Conservation (phyloP, 768 basidiomycete genomes). For the Gyrodon lividus region DNA sequence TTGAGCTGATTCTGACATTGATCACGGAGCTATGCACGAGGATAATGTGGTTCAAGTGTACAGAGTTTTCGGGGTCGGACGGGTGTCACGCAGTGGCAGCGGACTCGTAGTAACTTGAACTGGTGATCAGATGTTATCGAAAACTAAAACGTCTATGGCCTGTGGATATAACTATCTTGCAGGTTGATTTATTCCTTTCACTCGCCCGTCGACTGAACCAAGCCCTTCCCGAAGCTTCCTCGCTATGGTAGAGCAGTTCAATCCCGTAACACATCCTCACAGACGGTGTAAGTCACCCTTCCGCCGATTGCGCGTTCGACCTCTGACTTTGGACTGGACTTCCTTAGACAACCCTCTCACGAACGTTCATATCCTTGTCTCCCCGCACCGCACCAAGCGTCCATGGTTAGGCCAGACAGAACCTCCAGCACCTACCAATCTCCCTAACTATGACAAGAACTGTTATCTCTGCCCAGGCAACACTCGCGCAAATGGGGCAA, state of each 20-base stretch:
- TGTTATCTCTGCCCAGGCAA: conserved; percentile 94
- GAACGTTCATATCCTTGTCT: conserved; percentile 75
- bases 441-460: conserved; percentile 64
- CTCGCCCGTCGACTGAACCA: background rate
- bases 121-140: too few relatives aligned
- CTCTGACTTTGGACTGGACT: background rate
- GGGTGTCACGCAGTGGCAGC: too few relatives aligned
- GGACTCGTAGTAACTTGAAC: too few relatives aligned
- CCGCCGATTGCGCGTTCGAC: background rate
- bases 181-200: background rate
- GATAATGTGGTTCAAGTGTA: background rate
- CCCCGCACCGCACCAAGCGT: conserved; percentile 85
- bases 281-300: conserved; percentile 54
- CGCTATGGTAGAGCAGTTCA: conserved; percentile 40
- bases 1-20: conserved; percentile 31
- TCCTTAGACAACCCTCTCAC: conserved; percentile 75
- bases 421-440: conserved; percentile 46
- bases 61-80: background rate
- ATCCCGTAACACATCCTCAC: conserved; percentile 65
- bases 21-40: background rate
- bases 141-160: too few relatives aligned
- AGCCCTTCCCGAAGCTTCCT: background rate
- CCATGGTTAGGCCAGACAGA: conserved; percentile 93
- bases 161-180: background rate
- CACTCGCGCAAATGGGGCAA: conserved; percentile 62